Evolutionary conservation across 768 basidiomycete genomes (phyloP), one percentile per base, ranked within the genome.

Genomic region (Amanita subjunquillea): DNA sequence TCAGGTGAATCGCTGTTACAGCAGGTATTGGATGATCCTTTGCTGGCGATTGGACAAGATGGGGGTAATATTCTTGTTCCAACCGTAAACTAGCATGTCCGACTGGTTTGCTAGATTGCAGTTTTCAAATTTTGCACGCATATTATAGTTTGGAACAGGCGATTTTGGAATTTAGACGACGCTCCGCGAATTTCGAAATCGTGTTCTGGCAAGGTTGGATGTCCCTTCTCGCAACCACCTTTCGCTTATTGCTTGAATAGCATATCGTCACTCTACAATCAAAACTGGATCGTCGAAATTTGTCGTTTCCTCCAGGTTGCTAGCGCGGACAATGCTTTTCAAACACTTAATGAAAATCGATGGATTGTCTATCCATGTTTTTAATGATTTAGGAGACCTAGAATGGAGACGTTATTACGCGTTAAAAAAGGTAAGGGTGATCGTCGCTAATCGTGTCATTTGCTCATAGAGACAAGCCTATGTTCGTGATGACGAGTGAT

Each of bases 41-140:
- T 85, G n/a, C 69, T 87, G 3, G 79, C 78, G 3, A 57, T 87
- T 25, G 84, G 74, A 5, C 71, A 69, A 15, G 45, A 58, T n/a
- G 56, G 59, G 30, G 77, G 82, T 78, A 56, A 48, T 69, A 34
- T 34, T 22, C 49, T 29, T n/a, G 40, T 12, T 46, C 29, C 51
- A 6, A 37, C 20, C 4, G 13, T 12, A 12, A 20, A 17, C 15
- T 10, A 34, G 10, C 17, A 9, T 29, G 22, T 36, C 10, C 39
- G 25, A 46, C 32, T 17, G 9, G 22, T n/a, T 53, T 29, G 40
- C 38, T 54, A 81, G 82, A 77, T 29, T 63, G 65, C 0, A 75
- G 74, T 36, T 83, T 83, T 55, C 85, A 87, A 61, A 73, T 82
- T 45, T 54, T 83, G 2, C 85, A 86, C 59, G 85, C 83, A 2